These are phyloP conservation scores for Keithomyces neogunnii DNA, from an alignment of 2,329 filamentous ascomycete species.

Conservation along the genomic window DNA sequence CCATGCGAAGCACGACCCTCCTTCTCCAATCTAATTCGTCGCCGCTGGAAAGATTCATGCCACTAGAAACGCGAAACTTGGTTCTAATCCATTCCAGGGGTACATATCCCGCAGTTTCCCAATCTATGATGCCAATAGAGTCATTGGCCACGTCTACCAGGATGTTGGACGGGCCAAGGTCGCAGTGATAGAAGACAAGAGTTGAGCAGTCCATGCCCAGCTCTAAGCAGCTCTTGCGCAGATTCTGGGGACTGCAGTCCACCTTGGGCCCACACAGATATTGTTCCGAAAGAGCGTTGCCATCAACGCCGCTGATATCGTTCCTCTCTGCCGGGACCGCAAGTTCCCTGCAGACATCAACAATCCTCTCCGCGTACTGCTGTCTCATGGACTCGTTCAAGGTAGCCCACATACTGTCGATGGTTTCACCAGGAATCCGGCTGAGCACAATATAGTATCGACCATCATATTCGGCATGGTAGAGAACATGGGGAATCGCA, in stretches of 20 bases:
- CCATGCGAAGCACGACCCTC: not conserved
- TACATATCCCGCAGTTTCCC: conserved; percentile 12
- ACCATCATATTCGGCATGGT: conserved; percentile 13
- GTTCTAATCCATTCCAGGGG: conserved; percentile 6
- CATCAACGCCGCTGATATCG: conserved; percentile 10
- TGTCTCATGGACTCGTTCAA: conserved; percentile 14
- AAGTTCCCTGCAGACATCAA: conserved; percentile 10
- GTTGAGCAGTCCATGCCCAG: conserved; percentile 12
- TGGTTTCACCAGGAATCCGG: conserved; percentile 17
- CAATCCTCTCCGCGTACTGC: conserved; percentile 14
- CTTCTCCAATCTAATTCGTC: not conserved
- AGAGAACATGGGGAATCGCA: conserved; percentile 10
- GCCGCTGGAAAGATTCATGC: not conserved
- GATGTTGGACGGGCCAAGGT: conserved; percentile 10
- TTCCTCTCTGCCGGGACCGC: conserved; percentile 5
- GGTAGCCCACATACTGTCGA: conserved; percentile 15
- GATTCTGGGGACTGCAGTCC: conserved; percentile 7
- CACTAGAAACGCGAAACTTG: not conserved
- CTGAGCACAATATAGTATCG: conserved; percentile 17
- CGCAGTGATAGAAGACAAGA: conserved; percentile 13
- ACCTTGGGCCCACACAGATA: conserved; percentile 3
- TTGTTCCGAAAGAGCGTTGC: conserved; percentile 7
- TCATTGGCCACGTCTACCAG: conserved; percentile 7
- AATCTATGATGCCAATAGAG: conserved; percentile 11
- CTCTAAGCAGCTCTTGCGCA: conserved; percentile 8